Base-by-base conservation (phyloP, 164 flowering plant genomes). In the Hamamelis virginiana region DNA sequence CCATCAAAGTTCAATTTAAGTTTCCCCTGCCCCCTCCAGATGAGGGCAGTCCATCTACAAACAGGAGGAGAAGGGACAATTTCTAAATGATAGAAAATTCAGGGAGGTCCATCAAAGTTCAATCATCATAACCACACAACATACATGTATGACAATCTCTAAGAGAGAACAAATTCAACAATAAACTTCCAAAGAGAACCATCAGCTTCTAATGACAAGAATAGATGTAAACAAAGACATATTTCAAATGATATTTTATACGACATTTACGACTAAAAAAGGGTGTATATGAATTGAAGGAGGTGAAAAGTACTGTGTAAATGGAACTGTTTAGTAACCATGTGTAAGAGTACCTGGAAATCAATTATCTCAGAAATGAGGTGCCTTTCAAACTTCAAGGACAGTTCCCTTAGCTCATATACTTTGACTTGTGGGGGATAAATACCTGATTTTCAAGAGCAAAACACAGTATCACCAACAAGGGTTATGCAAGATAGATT, bases 361-460 rank as follows among this genome's bases (percentile, higher is more conserved):
- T 95, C 83, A 64, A 92, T 69, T 56, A 95, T 91, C 76, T 95
- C 97, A 5, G 96, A 85, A 59, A 80, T 75, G 59, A 95, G 78
- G 76, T 91, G 96, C 56, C 97, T 77, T 75, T 92, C 97, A 71
- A 95, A 92, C 90, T 95, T 95, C 86, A 95, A 67, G 0, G 96
- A 69, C 33, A 87, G 75, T 62, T 95, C 84, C 75, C 88, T 82
- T 6, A 91, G 77, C 78, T 92, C 96, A 73, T 88, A 95, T 4
- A 92, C 97, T 82, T 95, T 92, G 61, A 95, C 82, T 78, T 91
- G 97, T 52, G 99, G 97, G 18, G 97, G 97, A 65, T 95, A 95
- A 60, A 89, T 87, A 72, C 97, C 97, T 92, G 69, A 27, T 74
- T 51, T 58, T 65, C 67, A 71, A 64, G 27, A 45, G 5, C 63